Evolutionary conservation across 768 basidiomycete species (phyloP).

Genomic region (Leucocoprinus birnbaumii): DNA sequence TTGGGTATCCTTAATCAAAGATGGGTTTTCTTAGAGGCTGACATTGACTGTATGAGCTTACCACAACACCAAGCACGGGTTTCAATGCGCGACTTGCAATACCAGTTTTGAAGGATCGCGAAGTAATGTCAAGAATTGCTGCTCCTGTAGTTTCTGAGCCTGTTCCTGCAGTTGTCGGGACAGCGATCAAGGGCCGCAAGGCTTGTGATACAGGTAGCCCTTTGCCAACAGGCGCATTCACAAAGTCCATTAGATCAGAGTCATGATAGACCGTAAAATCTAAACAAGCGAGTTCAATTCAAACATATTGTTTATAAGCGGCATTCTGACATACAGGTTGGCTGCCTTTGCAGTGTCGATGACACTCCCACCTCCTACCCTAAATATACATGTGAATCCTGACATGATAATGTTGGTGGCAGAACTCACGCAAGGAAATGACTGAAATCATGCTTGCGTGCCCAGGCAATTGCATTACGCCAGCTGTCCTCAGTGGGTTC

Average conservation of each 20-base stretch:
- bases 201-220: slow-evolving; percentile 77
- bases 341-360: slow-evolving; percentile 97
- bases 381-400: slow-evolving; percentile 24
- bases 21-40: neutral
- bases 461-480: slow-evolving; percentile 86
- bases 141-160: slow-evolving; percentile 95
- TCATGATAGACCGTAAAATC: slow-evolving; percentile 92
- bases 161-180: slow-evolving; percentile 77
- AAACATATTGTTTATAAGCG: neutral
- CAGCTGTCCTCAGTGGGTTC: slow-evolving; percentile 94
- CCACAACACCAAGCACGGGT: slow-evolving; percentile 79
- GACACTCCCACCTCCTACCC: slow-evolving; percentile 90
- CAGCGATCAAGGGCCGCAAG: slow-evolving; percentile 82
- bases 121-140: slow-evolving; percentile 91
- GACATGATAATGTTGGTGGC: neutral
- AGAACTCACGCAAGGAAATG: slow-evolving; percentile 83
- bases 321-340: slow-evolving; percentile 57
- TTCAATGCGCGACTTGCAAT: slow-evolving; percentile 92
- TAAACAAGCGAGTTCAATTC: slow-evolving; percentile 10
- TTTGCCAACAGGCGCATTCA: slow-evolving; percentile 95
- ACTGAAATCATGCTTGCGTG: slow-evolving; percentile 82
- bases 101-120: slow-evolving; percentile 92
- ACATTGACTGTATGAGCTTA: slow-evolving; percentile 21
- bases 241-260: slow-evolving; percentile 91
- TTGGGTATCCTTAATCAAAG: slow-evolving; percentile 57